phyloP scores from a whole-genome alignment of 371 early-diverging fungal genomes.

The Mucor lusitanicus region DNA sequence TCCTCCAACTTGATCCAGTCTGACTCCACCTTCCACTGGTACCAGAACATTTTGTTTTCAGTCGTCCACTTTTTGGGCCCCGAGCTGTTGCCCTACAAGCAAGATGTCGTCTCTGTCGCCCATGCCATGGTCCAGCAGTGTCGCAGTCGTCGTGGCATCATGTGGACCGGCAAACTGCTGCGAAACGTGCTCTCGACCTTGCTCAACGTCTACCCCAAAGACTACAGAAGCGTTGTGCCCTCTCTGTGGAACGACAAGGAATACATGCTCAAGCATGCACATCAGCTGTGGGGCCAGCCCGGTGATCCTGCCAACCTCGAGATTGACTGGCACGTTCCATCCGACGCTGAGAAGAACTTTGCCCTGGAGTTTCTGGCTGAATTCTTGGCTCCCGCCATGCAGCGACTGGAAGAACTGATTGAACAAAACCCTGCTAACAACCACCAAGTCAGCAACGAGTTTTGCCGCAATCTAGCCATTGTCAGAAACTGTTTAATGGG shows the following conservation, averaged over 20 bases:
- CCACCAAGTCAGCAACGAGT: constrained; percentile 52
- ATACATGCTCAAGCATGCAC: constrained; percentile 52
- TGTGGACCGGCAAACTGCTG: constrained; percentile 69
- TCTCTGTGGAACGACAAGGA: constrained; percentile 61
- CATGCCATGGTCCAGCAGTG: constrained; percentile 59
- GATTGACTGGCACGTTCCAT: constrained; percentile 81
- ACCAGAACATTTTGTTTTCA: constrained; percentile 67
- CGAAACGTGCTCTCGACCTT: constrained; percentile 48
- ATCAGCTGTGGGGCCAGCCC: constrained; percentile 76
- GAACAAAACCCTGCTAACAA: constrained; percentile 17
- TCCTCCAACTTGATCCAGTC: constrained; percentile 61
- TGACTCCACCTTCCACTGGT: constrained; percentile 79
- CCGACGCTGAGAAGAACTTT: constrained; percentile 64
- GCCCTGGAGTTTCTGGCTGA: constrained; percentile 64
- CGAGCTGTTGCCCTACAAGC: constrained; percentile 54
- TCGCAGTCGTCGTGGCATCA: constrained; percentile 69
- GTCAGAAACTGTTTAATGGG: constrained; percentile 59
- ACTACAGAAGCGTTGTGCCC: constrained; percentile 47
- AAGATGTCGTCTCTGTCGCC: constrained; percentile 52
- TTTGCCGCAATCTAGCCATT: constrained; percentile 61
- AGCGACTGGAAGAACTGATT: constrained; percentile 53
- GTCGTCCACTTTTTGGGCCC: constrained; percentile 54
- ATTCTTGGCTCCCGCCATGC: constrained; percentile 49
- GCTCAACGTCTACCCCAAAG: constrained; percentile 55
- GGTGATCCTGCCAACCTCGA: constrained; percentile 53